Percentiles rank a stretch among this genome's conserved stretches.
These are phyloP conservation scores for Bisporella sp. DNA, from an alignment of 2,329 filamentous ascomycete genomes.

Conservation along the genomic window DNA sequence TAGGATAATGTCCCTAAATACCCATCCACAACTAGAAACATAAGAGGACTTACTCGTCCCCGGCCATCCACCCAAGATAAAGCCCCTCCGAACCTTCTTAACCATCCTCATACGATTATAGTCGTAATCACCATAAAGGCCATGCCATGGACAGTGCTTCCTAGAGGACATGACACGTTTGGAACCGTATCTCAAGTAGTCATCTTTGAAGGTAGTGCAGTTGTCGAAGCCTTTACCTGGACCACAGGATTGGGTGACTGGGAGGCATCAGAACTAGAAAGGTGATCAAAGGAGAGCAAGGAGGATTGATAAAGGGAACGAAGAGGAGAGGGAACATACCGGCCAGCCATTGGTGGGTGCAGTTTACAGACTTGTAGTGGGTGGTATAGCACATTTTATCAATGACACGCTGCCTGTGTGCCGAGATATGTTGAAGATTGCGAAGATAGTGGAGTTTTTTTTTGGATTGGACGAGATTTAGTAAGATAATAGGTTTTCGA, in stretches of 20 bases:
- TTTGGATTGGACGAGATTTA: background rate
- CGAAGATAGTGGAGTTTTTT: background rate
- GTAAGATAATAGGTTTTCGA: no score
- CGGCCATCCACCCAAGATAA: background rate
- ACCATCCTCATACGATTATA: conserved; percentile 10
- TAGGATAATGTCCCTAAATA: no score
- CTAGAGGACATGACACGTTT: background rate
- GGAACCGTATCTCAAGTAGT: background rate
- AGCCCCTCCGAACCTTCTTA: conserved; percentile 3
- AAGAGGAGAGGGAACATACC: no score
- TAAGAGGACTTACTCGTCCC: background rate
- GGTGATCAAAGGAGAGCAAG: no score
- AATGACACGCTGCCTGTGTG: background rate
- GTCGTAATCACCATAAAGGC: conserved; percentile 11
- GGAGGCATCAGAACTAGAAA: no score
- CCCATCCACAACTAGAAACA: no score
- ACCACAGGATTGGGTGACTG: conserved; percentile 4
- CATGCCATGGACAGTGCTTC: conserved; percentile 9
- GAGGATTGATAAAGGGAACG: no score
- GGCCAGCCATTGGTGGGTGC: background rate
- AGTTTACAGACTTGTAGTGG: conserved; percentile 8
- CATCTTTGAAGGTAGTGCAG: conserved; percentile 7
- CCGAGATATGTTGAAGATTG: background rate
- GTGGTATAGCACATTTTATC: conserved; percentile 10
- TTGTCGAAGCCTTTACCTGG: conserved; percentile 11